Conservation (phyloP, 495 filamentous ascomycete genomes). For the Neohortaea acidophila region DNA sequence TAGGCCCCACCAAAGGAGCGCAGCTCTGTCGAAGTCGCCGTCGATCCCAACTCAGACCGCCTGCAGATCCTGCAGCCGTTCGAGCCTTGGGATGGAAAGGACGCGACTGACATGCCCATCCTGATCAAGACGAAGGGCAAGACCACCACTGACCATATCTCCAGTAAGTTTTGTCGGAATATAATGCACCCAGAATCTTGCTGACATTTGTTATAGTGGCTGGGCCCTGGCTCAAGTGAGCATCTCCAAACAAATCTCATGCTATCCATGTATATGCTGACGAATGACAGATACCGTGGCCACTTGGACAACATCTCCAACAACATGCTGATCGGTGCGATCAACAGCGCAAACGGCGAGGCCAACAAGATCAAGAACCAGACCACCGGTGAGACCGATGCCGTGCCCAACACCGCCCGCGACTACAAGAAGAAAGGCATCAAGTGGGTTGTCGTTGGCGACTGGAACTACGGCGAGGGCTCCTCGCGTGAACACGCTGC, state of each 20-base stretch:
- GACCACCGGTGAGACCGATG: slow-evolving; percentile 65
- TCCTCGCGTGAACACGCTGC: slow-evolving; percentile 95
- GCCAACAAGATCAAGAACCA: slow-evolving; percentile 96
- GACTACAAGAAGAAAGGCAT: slow-evolving; percentile 96
- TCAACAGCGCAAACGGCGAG: slow-evolving; percentile 88
- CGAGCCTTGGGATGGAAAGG: slow-evolving; percentile 85
- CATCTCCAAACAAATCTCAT: too few relatives aligned
- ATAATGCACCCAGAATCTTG: not conserved
- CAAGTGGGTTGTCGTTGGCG: slow-evolving; percentile 94
- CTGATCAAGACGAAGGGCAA: slow-evolving; percentile 97
- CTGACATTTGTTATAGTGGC: slow-evolving; percentile 41
- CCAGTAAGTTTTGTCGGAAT: slow-evolving; percentile 37
- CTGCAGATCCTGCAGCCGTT: slow-evolving; percentile 86
- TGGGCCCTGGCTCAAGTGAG: slow-evolving; percentile 97
- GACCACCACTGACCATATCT: slow-evolving; percentile 99
- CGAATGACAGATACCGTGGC: too few relatives aligned
- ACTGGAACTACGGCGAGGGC: slow-evolving; percentile 99
- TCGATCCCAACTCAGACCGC: slow-evolving; percentile 82
- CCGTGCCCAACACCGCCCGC: slow-evolving; percentile 86
- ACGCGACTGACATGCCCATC: slow-evolving; percentile 70
- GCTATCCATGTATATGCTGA: too few relatives aligned
- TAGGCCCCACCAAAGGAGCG: slow-evolving; percentile 82
- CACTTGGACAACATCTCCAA: slow-evolving; percentile 99
- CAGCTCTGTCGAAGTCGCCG: slow-evolving; percentile 52
- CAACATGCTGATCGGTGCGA: slow-evolving; percentile 99